These are phyloP conservation scores for Pleurozium schreberi DNA, from an alignment of 225 moss, liverwort and hornwort species.

Conservation along the genomic window DNA sequence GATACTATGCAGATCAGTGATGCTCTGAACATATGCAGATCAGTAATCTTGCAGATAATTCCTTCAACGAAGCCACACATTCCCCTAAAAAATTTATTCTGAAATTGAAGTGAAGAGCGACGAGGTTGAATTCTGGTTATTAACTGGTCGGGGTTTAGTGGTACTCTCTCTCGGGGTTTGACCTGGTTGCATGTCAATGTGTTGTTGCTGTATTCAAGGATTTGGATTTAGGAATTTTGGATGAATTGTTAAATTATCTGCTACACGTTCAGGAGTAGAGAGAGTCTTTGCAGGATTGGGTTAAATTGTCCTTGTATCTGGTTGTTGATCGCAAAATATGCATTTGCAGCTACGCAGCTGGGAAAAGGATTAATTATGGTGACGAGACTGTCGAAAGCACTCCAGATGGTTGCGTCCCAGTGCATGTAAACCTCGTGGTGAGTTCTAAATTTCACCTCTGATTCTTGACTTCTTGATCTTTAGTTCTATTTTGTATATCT, in stretches of 20 bases:
- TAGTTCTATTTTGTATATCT: not conserved
- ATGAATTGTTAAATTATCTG: not conserved
- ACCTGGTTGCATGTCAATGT: not conserved
- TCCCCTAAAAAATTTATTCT: too few relatives aligned
- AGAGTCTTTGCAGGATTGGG: not conserved
- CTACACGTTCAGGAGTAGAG: not conserved
- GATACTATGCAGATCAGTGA: not conserved
- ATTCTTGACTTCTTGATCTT: not conserved
- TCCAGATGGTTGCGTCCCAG: slow-evolving; percentile 53
- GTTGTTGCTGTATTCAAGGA: not conserved
- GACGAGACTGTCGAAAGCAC: slow-evolving; percentile 10
- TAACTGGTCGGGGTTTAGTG: not conserved
- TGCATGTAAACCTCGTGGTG: slow-evolving; percentile 89
- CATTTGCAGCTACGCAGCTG: slow-evolving; percentile 54
- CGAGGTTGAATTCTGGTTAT: not conserved
- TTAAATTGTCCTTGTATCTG: not conserved
- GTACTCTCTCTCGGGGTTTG: not conserved
- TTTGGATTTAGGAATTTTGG: not conserved
- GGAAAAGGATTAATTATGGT: slow-evolving; percentile 23
- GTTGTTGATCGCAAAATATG: not conserved
- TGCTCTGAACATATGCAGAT: not conserved
- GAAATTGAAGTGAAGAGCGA: not conserved
- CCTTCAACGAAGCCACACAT: not conserved
- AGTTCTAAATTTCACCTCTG: not conserved
- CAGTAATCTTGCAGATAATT: not conserved